Evolutionary conservation across 768 basidiomycete species (phyloP).

Genomic region (Zangia roseola): DNA sequence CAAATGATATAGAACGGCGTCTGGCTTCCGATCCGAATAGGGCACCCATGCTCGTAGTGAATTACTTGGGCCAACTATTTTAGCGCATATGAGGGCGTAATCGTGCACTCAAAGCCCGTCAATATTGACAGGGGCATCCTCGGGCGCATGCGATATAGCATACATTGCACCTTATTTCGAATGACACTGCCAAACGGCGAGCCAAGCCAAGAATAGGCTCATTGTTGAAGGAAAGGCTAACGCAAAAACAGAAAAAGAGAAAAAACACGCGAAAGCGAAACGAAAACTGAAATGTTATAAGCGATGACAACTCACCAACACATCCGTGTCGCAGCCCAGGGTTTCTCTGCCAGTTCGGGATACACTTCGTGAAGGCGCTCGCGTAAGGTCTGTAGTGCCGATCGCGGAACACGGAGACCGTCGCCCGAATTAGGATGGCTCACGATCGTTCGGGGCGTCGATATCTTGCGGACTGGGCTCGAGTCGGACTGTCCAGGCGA

Average conservation of each 20-base stretch:
- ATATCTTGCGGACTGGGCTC: conserved; percentile 40
- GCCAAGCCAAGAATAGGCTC: too few species aligned
- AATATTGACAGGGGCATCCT: too few species aligned
- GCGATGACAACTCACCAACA: conserved; percentile 67
- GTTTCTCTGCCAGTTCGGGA: conserved; percentile 73
- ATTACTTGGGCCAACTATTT: too few species aligned
- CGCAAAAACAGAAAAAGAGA: background rate
- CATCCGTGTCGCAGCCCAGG: conserved; percentile 70
- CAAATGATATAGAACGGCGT: too few species aligned
- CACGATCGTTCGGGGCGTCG: conserved; percentile 72
- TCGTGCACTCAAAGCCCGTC: too few species aligned
- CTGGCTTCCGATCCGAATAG: too few species aligned
- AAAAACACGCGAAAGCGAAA: background rate
- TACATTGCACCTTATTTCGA: too few species aligned
- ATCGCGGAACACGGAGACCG: conserved; percentile 66
- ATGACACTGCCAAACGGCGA: too few species aligned
- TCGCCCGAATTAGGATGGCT: conserved; percentile 51
- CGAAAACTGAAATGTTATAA: background rate
- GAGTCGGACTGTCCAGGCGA: background rate
- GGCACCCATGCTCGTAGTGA: too few species aligned
- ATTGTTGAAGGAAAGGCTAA: too few species aligned
- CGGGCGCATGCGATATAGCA: too few species aligned
- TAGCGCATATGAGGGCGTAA: too few species aligned
- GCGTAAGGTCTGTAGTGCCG: conserved; percentile 50
- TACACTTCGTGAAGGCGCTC: conserved; percentile 55